These are phyloP conservation scores for Castanea sativa DNA, from an alignment of 306 rosid genomes.

Conservation along the genomic window DNA sequence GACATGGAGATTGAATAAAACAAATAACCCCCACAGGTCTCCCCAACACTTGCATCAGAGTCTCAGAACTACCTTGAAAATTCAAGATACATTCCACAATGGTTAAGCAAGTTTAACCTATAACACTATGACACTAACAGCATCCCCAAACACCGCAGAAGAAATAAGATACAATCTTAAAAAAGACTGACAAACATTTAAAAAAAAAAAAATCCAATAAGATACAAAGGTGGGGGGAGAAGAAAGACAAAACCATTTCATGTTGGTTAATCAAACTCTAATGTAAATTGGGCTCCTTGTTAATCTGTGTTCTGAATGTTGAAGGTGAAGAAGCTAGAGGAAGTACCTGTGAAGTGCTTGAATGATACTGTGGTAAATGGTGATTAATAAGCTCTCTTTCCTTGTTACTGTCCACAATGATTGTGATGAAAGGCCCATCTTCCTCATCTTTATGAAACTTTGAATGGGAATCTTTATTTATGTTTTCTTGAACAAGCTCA, in stretches of 20 bases:
- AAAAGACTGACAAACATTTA: conserved; percentile 13
- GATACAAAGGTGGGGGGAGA: conserved; percentile 27
- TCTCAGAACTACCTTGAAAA: conserved; percentile 29
- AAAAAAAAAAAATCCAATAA: conserved; percentile 5
- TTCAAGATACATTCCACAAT: conserved; percentile 33
- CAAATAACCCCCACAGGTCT: conserved; percentile 39
- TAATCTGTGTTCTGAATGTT: conserved; percentile 39
- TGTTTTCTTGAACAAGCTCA: conserved; percentile 1
- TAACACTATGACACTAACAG: neutral
- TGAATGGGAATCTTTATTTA: conserved; percentile 11
- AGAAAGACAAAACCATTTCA: conserved; percentile 23
- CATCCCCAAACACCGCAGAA: conserved; percentile 29
- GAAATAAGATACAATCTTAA: conserved; percentile 36
- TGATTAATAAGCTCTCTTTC: conserved; percentile 38
- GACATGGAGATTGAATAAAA: conserved; percentile 39
- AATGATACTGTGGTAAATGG: conserved; percentile 46
- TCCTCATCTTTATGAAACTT: conserved; percentile 43
- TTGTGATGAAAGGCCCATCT: conserved; percentile 58
- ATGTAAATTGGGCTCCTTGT: conserved; percentile 50
- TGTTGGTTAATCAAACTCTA: conserved; percentile 23
- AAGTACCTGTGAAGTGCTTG: conserved; percentile 75
- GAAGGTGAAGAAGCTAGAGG: conserved; percentile 68
- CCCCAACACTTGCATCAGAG: conserved; percentile 32
- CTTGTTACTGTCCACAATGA: conserved; percentile 59
- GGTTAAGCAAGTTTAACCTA: conserved; percentile 38